Evolutionary conservation across 1,284 basidiomycete species (phyloP).

Genomic region (Papiliotrema fonsecae): DNA sequence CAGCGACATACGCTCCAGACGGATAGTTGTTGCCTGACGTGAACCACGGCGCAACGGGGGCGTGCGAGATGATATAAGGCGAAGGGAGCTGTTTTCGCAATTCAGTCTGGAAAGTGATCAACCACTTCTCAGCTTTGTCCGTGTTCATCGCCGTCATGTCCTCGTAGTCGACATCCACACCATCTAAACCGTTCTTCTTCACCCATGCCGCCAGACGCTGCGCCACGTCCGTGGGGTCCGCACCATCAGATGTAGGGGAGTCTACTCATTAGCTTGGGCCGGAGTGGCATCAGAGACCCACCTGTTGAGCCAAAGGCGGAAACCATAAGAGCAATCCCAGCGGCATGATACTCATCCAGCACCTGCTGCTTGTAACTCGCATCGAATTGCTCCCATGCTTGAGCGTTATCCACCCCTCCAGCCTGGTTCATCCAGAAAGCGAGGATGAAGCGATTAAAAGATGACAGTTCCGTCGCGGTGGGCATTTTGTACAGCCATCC

Average conservation of each 20-base stretch:
- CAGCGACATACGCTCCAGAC: constrained; percentile 38
- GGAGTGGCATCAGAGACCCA: constrained; percentile 1
- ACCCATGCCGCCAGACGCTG: constrained; percentile 44
- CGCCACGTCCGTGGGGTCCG: constrained; percentile 44
- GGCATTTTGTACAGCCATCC: constrained; percentile 30
- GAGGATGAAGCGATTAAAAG: constrained; percentile 49
- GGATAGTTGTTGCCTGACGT: constrained; percentile 29
- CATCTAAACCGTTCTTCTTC: constrained; percentile 49
- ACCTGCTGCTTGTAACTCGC: constrained; percentile 28
- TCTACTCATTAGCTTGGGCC: constrained; percentile 18
- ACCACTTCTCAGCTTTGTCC: constrained; percentile 35
- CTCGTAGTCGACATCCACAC: constrained; percentile 54
- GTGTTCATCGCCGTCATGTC: constrained; percentile 39
- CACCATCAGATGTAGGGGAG: constrained; percentile 41
- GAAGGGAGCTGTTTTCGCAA: constrained; percentile 36
- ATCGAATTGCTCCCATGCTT: constrained; percentile 37
- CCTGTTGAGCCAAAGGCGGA: constrained; percentile 50
- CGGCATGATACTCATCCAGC: constrained; percentile 46
- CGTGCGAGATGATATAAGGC: constrained; percentile 44
- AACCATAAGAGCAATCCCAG: constrained; percentile 50
- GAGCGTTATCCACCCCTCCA: constrained; percentile 43
- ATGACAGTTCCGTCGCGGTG: constrained; percentile 24
- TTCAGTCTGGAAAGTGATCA: constrained; percentile 43
- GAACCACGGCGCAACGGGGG: constrained; percentile 46
- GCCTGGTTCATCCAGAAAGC: constrained; percentile 50